phyloP scores from a whole-genome alignment of 345 rosid species.

The Arabidopsis suecica region DNA sequence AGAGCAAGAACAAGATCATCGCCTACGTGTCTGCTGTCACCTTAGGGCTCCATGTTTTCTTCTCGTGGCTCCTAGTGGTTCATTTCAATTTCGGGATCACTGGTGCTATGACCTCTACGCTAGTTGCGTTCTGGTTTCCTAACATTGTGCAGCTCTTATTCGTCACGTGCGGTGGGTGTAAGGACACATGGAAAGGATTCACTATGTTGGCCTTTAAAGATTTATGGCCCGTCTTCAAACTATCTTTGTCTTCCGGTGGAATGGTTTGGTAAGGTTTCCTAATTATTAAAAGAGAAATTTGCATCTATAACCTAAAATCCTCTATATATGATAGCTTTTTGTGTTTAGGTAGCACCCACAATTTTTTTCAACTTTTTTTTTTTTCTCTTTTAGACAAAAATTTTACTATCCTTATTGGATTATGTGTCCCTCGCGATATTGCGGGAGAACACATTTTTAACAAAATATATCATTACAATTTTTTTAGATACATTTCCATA shows the following conservation, averaged over 20 bases:
- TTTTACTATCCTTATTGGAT: too few species aligned
- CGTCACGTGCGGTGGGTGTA: slow-evolving; percentile 65
- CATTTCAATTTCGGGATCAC: slow-evolving; percentile 58
- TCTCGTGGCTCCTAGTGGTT: slow-evolving; percentile 70
- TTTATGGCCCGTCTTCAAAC: slow-evolving; percentile 66
- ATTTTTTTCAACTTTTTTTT: too few species aligned
- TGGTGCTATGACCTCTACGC: slow-evolving; percentile 69
- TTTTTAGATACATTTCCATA: too few species aligned
- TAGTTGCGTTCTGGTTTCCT: slow-evolving; percentile 74
- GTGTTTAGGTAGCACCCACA: too few species aligned
- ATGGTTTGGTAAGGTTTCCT: slow-evolving; percentile 67
- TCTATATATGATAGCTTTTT: too few species aligned
- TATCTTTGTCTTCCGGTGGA: slow-evolving; percentile 76
- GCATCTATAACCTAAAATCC: too few species aligned
- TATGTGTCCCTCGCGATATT: too few species aligned
- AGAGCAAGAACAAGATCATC: slow-evolving; percentile 77
- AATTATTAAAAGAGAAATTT: too few species aligned
- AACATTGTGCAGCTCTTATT: slow-evolving; percentile 70
- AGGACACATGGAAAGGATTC: slow-evolving; percentile 74
- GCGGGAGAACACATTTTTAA: too few species aligned
- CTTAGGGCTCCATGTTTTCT: slow-evolving; percentile 51
- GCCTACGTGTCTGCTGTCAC: slow-evolving; percentile 63
- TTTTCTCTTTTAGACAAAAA: too few species aligned
- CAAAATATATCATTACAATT: too few species aligned
- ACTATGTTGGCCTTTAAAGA: slow-evolving; percentile 64